Evolutionary conservation across 2,329 filamentous ascomycete species (phyloP), one percentile per base, ranked within the genome.

Genomic region (Aspergillus flavus): DNA sequence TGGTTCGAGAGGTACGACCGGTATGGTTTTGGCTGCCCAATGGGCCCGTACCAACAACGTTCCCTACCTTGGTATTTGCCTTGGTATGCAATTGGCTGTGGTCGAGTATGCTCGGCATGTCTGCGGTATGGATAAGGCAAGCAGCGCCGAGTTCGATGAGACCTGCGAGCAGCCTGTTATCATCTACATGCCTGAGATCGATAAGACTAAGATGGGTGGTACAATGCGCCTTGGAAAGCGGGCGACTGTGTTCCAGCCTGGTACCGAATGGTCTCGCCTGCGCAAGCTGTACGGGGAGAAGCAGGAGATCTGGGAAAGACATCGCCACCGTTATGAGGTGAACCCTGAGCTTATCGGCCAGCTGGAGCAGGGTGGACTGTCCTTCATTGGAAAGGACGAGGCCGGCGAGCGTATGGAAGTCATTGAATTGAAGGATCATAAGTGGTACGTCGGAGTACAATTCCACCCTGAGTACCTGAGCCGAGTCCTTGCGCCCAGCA

Each of bases 71-170:
- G 95, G 95, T 63, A 91, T 98, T 66, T 97, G 94, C 76, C 83
- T 97, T 26, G 93, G 93, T 62, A 93, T 97, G 89, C 95, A 98
- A 77, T 86, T 97, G 54, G 93, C 94, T 23, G 93, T 97, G 54
- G 91, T 97, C 69, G 94, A 98, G 78, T 92, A 88, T 70, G 93
- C 93, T 1, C 88, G 93, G 48, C 89, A 92, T 68, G 82, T 94
- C 1, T 91, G 88, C 78, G 86, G 86, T 32, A 84, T 93, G 66
- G 77, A 79, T 4, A 79, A 82, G 50, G 87, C 86, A 1, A 83
- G 82, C 5, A 86, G 83, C 6, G 82, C 82, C 60, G 87, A 89
- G 68, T 84, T 89, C 67, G 78, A 86, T 60, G 76, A 79, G 11
- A 63, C 75, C 19, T 85, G 88, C n/a, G 81, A 87, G 55, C 83